Conservation (phyloP, 2,329 filamentous ascomycete species). For the Calonectria henricotiae region DNA sequence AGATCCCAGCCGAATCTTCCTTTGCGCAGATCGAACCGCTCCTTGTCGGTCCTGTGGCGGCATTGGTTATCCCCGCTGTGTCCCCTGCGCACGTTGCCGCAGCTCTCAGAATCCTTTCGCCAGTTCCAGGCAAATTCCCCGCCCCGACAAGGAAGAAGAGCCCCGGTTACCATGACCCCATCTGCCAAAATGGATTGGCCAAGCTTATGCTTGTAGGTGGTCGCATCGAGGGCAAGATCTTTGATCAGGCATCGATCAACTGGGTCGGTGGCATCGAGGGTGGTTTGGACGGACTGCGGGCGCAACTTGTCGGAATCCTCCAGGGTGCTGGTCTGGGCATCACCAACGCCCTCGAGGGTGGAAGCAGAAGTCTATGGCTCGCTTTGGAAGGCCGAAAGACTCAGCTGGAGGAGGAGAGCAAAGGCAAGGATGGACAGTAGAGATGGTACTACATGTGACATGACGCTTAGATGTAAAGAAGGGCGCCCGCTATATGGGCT, state of each 20-base stretch:
- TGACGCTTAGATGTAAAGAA: constrained; percentile 32
- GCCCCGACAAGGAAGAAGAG: constrained; percentile 83
- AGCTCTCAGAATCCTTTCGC: constrained; percentile 84
- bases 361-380: constrained; percentile 87
- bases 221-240: constrained; percentile 87
- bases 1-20: constrained; percentile 59
- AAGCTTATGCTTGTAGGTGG: constrained; percentile 92
- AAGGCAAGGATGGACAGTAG: constrained; percentile 42
- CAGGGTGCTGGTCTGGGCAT: constrained; percentile 85
- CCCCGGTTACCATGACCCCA: constrained; percentile 85
- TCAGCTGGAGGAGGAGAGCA: constrained; percentile 79
- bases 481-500: constrained; percentile 32
- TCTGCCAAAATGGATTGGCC: constrained; percentile 85
- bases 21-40: constrained; percentile 80
- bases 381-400: constrained; percentile 87
- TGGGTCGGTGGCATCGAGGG: constrained; percentile 84
- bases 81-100: constrained; percentile 88
- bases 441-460: not conserved
- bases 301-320: constrained; percentile 86
- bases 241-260: constrained; percentile 80
- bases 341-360: constrained; percentile 84
- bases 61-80: constrained; percentile 85
- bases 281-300: constrained; percentile 84
- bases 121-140: constrained; percentile 81
- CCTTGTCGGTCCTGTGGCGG: constrained; percentile 85